Conservation (phyloP, 345 rosid species). For the Acer yangbiense region DNA sequence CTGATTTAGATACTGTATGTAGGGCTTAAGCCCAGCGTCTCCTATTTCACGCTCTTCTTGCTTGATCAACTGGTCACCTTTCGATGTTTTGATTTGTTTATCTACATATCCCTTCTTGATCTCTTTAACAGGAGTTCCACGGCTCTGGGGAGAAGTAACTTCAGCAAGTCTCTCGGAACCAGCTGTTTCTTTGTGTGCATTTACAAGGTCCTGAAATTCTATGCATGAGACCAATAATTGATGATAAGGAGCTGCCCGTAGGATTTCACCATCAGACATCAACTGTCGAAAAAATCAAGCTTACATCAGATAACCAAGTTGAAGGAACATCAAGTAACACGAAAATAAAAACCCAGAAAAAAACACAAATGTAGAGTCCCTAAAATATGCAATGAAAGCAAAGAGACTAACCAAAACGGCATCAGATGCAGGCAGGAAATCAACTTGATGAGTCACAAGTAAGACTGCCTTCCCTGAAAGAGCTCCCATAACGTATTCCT, state of each 20-base stretch:
- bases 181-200: constrained; percentile 94
- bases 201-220: constrained; percentile 85
- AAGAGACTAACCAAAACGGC: constrained; percentile 67
- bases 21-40: constrained; percentile 77
- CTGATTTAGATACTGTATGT: constrained; percentile 62
- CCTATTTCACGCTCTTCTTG: constrained; percentile 85
- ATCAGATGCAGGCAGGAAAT: constrained; percentile 89
- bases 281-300: constrained; percentile 47
- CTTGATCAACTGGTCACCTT: constrained; percentile 77
- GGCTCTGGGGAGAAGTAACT: constrained; percentile 39
- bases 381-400: not conserved
- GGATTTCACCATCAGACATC: constrained; percentile 92
- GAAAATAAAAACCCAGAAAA: not conserved
- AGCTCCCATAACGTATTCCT: constrained; percentile 85
- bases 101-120: constrained; percentile 52
- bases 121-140: constrained; percentile 42
- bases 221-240: constrained; percentile 57
- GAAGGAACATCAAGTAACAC: not conserved
- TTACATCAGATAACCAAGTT: not conserved
- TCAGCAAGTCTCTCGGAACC: constrained; percentile 66
- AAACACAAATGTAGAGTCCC: not conserved
- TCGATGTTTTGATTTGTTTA: constrained; percentile 42
- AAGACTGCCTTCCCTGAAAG: constrained; percentile 75
- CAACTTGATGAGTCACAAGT: constrained; percentile 97
- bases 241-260: constrained; percentile 69